phyloP scores from a whole-genome alignment of 1,284 basidiomycete species.

The Rhodotorula mucilaginosa region DNA sequence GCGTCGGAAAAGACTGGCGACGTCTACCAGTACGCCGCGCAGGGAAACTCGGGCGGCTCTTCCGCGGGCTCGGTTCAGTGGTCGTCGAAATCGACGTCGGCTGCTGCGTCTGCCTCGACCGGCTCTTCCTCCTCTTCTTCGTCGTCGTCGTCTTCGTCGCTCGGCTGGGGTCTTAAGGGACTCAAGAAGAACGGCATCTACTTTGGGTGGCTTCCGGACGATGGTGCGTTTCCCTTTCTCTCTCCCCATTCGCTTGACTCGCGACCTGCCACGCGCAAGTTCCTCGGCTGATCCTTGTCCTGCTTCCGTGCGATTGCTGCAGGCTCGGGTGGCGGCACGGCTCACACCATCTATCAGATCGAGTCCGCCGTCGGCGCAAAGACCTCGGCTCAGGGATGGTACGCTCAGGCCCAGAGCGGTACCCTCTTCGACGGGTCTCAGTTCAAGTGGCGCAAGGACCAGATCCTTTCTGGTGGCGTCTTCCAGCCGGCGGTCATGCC shows the following conservation, averaged over 20 bases:
- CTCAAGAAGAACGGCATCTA: conserved; percentile 42
- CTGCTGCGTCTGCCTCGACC: conserved; percentile 8
- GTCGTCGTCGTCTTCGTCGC: conserved; percentile 15
- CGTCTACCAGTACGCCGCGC: conserved; percentile 6
- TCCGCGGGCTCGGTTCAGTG: background rate
- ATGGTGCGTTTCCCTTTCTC: conserved; percentile 27
- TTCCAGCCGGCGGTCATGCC: conserved; percentile 46
- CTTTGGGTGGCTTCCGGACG: conserved; percentile 44
- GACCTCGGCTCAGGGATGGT: conserved; percentile 44
- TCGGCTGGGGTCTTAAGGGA: conserved; percentile 29
- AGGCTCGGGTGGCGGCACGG: conserved; percentile 44
- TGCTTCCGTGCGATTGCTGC: background rate
- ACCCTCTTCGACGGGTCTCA: conserved; percentile 48
- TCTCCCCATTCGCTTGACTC: background rate
- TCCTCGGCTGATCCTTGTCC: background rate
- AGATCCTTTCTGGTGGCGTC: conserved; percentile 48
- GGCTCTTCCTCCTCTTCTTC: conserved; percentile 16
- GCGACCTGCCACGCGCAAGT: conserved; percentile 1
- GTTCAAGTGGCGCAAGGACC: conserved; percentile 45
- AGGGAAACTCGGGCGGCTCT: background rate
- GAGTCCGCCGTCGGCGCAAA: conserved; percentile 42
- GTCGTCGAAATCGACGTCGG: conserved; percentile 4
- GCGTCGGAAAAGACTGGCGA: conserved; percentile 3
- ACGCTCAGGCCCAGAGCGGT: conserved; percentile 48
- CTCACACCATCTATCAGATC: conserved; percentile 45